phyloP scores from a whole-genome alignment of 352 stramenopile species.

The Globisporangium heterothallicum region DNA sequence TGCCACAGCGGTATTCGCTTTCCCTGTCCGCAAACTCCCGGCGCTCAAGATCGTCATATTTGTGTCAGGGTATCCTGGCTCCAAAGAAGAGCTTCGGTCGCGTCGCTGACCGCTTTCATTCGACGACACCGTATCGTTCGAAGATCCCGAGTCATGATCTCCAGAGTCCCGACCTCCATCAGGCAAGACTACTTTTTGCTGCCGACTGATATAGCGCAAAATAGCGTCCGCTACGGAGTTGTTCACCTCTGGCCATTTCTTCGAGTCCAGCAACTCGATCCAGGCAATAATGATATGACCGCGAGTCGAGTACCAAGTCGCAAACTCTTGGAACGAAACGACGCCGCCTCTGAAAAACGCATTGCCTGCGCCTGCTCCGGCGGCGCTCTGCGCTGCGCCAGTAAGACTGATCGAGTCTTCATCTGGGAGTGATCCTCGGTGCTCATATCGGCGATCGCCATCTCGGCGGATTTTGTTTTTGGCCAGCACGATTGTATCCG shows the following conservation, averaged over 20 bases:
- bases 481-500: conserved; percentile 30
- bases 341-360: conserved; percentile 69
- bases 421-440: conserved; percentile 64
- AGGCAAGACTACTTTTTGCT: conserved; percentile 51
- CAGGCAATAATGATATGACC: conserved; percentile 83
- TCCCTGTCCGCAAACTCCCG: conserved; percentile 27
- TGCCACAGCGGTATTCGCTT: conserved; percentile 32
- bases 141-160: conserved; percentile 46
- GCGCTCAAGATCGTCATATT: conserved; percentile 34
- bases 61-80: conserved; percentile 33
- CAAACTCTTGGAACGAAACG: conserved; percentile 84
- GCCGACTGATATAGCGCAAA: conserved; percentile 65
- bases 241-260: conserved; percentile 78
- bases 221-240: conserved; percentile 61
- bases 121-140: conserved; percentile 61
- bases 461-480: conserved; percentile 24
- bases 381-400: conserved; percentile 43
- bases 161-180: conserved; percentile 12
- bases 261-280: conserved; percentile 79
- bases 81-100: conserved; percentile 32
- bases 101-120: conserved; percentile 43
- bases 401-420: conserved; percentile 48
- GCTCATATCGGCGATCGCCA: conserved; percentile 46
- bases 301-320: conserved; percentile 77
- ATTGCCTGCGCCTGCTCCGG: conserved; percentile 54